Evolutionary conservation across 1,284 basidiomycete species (phyloP), one percentile per base, ranked within the genome.

Genomic region (Wolfiporia cocos): DNA sequence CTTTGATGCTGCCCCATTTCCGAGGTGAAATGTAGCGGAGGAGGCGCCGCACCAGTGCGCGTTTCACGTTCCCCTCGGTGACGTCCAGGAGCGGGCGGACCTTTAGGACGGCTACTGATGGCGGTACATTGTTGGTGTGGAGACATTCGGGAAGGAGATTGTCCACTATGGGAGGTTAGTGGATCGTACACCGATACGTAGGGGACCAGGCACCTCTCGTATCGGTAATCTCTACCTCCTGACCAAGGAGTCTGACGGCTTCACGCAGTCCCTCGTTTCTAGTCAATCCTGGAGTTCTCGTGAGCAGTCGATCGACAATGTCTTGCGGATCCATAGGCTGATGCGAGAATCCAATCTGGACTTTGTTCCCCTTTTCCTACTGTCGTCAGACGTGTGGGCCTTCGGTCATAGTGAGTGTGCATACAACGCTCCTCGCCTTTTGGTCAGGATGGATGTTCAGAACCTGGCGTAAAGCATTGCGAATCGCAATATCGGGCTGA

Each of bases 1-100:
- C 74, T 14, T 65, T 67, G 17, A 71, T 50, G 34, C 78, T 76
- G 3, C 86, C 86, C 87, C 87, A 90, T 3, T 84, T 81, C 26
- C 73, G 67, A 34, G 77, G 78, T 2, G 86, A 88, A 32, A 78
- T 63, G 53, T 77, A 83, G 11, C 85, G 82, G 23, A 86, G 62
- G 35, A 81, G 70, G 19, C 82, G 79, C 19, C 78, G 67, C 40
- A 85, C 58, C 19, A 86, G 56, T 2, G 72, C 70, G n/a, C n/a
- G 33, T 57, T 52, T 31, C 64, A 70, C 15, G 76, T 55, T 2
- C 64, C 51, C 0, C 56, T 72, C 64, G 4, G 56, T 50, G 30
- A 73, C 62, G 2, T 51, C 35, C 14, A 51, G 47, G 1, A 81
- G 58, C 3, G 51, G 49, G 12, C 59, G 42, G 2, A 59, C 49